phyloP scores from a whole-genome alignment of 2,329 filamentous ascomycete genomes.

The Hypomyces perniciosus region DNA sequence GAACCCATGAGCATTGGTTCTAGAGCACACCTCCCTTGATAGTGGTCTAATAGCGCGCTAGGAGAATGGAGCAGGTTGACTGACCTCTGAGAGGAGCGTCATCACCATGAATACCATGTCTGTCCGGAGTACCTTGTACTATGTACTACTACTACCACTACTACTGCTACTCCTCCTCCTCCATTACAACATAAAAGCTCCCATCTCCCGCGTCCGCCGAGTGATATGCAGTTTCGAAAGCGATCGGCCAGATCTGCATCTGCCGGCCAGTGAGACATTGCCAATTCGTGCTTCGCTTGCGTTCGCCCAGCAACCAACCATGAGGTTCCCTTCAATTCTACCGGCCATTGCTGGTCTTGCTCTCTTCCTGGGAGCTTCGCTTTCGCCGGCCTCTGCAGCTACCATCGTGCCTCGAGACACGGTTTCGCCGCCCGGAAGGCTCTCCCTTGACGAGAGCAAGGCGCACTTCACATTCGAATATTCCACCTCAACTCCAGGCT shows the following conservation, averaged over 20 bases:
- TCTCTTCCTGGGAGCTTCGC: conserved; percentile 4
- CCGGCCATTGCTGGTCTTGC: conserved; percentile 1
- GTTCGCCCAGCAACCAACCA: neutral
- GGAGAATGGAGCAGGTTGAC: too few species aligned
- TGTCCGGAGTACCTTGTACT: too few species aligned
- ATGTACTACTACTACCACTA: too few species aligned
- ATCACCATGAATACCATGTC: too few species aligned
- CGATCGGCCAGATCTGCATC: conserved; percentile 6
- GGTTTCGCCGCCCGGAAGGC: conserved; percentile 3
- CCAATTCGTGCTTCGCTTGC: neutral
- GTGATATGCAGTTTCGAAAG: neutral
- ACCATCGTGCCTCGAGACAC: conserved; percentile 1
- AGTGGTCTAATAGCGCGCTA: too few species aligned
- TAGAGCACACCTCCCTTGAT: too few species aligned
- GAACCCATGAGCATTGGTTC: too few species aligned
- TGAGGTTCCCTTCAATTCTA: conserved; percentile 10
- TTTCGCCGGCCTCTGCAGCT: conserved; percentile 7
- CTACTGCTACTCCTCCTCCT: neutral
- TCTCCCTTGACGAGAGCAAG: conserved; percentile 9
- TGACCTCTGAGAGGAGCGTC: too few species aligned
- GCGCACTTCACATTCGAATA: conserved; percentile 31
- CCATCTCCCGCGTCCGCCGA: neutral
- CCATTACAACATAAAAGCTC: neutral
- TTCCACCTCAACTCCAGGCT: conserved; percentile 21
- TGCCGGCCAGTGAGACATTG: conserved; percentile 1